Percentiles rank a stretch among this genome's conserved stretches.
Evolutionary conservation across 495 filamentous ascomycete genomes (phyloP).

Genomic region (Wilcoxina mikolae): DNA sequence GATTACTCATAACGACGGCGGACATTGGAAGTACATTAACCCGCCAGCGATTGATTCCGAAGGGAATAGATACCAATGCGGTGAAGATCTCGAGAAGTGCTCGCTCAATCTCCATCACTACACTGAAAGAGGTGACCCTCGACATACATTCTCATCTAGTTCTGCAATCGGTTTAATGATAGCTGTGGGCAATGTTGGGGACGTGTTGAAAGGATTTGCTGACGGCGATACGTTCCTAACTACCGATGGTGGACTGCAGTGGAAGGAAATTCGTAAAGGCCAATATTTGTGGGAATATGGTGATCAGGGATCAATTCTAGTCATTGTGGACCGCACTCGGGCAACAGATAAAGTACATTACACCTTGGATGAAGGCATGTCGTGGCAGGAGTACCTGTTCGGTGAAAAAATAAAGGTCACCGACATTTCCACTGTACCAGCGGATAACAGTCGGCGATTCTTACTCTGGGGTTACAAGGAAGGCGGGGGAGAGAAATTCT

Average conservation of each 20-base stretch:
- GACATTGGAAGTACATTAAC: slow-evolving; percentile 60
- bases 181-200: slow-evolving; percentile 79
- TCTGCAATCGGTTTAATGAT: slow-evolving; percentile 88
- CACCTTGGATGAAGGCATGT: slow-evolving; percentile 61
- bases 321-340: slow-evolving; percentile 52
- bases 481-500: slow-evolving; percentile 37
- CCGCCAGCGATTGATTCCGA: slow-evolving; percentile 54
- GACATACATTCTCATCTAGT: slow-evolving; percentile 71
- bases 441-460: slow-evolving; percentile 77
- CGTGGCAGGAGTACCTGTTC: slow-evolving; percentile 64
- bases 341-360: slow-evolving; percentile 59
- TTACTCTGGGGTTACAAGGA: slow-evolving; percentile 61
- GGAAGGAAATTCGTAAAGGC: slow-evolving; percentile 72
- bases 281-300: slow-evolving; percentile 84
- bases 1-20: slow-evolving; percentile 93
- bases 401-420: slow-evolving; percentile 46
- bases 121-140: slow-evolving; percentile 65
- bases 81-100: slow-evolving; percentile 45
- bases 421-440: slow-evolving; percentile 76
- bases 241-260: slow-evolving; percentile 70
- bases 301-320: slow-evolving; percentile 81
- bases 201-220: slow-evolving; percentile 38
- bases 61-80: slow-evolving; percentile 54
- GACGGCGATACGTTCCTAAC: slow-evolving; percentile 73
- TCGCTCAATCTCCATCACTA: slow-evolving; percentile 88